Base-by-base conservation (phyloP, 2,329 filamentous ascomycete genomes). In the Clonostachys rosea region DNA sequence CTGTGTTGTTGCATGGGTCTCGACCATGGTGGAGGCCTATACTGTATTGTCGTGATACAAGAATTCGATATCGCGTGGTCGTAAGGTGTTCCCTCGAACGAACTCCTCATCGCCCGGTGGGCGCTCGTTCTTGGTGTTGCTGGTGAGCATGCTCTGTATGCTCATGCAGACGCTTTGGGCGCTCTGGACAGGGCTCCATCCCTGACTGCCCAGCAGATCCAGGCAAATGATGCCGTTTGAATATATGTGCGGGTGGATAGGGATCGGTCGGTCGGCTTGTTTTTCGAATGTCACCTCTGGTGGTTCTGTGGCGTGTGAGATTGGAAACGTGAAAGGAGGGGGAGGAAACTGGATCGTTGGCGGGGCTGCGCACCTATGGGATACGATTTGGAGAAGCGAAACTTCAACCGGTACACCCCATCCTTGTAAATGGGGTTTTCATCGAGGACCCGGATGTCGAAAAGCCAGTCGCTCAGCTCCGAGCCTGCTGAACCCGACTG, bases 201-300 rank as follows among this genome's bases (percentile, higher is more conserved):
- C 94, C 53, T 90, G 85, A 10, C 80, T 75, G 45, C 90, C 90
- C 9, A 99, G 83, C 2, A 99, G 80, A 59, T 99, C 94, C 43
- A 99, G 86, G 61, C 94, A 99, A 63, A 99, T 99, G 66, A 97
- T 96, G 57, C 94, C 94, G 67, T 99, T 99, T 57, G 88, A 94
- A 73, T 99, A 99, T 67, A 99, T 89, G 71, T 99, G 94, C 4
- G 94, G 94, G 61, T 99, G 94, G 65, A 96, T 91, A 1, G 94
- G 94, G 58, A 99, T 91, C 36, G 79, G 76, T 41, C 82, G 79
- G 56, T 79, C 73, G 34, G 81, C 65, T 46, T 80, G 71, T 57
- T 83, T 75, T 47, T 89, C 76, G 62, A 99, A 99, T 48, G 88
- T 87, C 54, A 97, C 94, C 75, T 99, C 94, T 20, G 94, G 94